Base-by-base conservation (phyloP, 441 rosid species). In the Aleurites moluccanus region DNA sequence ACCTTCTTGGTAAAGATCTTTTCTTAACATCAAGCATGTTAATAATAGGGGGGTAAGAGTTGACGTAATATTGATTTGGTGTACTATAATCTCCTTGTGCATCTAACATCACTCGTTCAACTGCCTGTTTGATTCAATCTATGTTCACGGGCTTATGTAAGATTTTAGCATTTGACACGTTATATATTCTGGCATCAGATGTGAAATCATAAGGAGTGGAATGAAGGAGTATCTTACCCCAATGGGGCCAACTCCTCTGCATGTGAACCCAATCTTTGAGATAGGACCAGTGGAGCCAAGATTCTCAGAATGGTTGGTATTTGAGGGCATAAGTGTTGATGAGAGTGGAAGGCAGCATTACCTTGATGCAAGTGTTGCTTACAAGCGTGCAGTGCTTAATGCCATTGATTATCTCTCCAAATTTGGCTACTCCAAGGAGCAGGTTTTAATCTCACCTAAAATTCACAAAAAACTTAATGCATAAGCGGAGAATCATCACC, bases 191-290 rank as follows among this genome's bases (percentile, higher is more conserved):
- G 45, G 35, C 61, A 69, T 69, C 79, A 92, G 98, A 80, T 95
- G 98, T 44, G 93, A 91, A 45, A 91, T 95, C 75, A 85, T 95
- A 80, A 85, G 93, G 45, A 93, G 88, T 0, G 97, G 99, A 45
- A 91, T 94, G 97, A 84, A 89, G 50, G 95, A 93, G 87, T 93
- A 91, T 88, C 99, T 95, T 68, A 91, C 97, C 28, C 98, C 97
- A 80, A 92, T 95, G 97, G 98, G 99, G 62, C 98, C 98, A 0
- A 93, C 92, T 27, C 85, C 83, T 75, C 98, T 95, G 70, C 98
- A 91, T 15, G 99, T 92, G 38, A 95, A 89, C 59, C 99, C 97
- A 0, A 90, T 93, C 65, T 95, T 91, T 21, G 98, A 93, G 84
- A 90, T 88, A 61, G 99, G 99, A 1, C 99, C 99, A 4, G 80